Percentiles rank a stretch among this genome's conserved stretches.
phyloP scores from a whole-genome alignment of 2,329 filamentous ascomycete genomes.

The Claviceps sp. region DNA sequence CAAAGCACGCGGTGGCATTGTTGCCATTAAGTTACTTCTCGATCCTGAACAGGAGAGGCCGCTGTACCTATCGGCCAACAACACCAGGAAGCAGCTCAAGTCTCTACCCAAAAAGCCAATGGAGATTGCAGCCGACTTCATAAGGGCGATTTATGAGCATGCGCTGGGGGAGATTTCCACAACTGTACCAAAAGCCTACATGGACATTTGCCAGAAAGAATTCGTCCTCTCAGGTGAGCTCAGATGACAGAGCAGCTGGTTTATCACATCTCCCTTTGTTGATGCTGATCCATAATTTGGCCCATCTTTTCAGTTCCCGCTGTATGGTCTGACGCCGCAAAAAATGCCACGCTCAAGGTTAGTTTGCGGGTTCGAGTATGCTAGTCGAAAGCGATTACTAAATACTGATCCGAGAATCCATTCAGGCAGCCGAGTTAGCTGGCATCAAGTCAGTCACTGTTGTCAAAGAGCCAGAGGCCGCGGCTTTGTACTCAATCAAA shows the following conservation, averaged over 20 bases:
- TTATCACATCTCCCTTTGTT: neutral
- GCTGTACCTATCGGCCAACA: conserved; percentile 4
- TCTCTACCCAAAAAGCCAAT: conserved; percentile 8
- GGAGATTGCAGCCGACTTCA: conserved; percentile 9
- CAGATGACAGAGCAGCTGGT: too few species aligned
- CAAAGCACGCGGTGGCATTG: conserved; percentile 3
- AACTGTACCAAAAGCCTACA: conserved; percentile 6
- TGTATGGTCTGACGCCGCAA: conserved; percentile 43
- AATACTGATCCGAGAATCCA: conserved; percentile 1
- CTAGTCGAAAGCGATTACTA: neutral
- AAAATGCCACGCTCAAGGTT: conserved; percentile 28
- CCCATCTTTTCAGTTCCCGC: conserved; percentile 41
- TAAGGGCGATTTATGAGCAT: conserved; percentile 11
- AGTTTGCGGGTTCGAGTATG: neutral
- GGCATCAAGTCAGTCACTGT: conserved; percentile 30
- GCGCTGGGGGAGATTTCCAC: conserved; percentile 24
- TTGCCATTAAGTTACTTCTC: conserved; percentile 10
- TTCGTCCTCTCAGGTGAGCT: conserved; percentile 31
- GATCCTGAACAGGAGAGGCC: conserved; percentile 8
- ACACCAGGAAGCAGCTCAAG: conserved; percentile 1
- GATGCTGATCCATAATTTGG: neutral
- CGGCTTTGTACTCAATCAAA: conserved; percentile 34
- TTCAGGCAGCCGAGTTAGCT: conserved; percentile 23
- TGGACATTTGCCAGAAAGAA: conserved; percentile 12
- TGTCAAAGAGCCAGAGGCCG: conserved; percentile 38